phyloP scores from a whole-genome alignment of 805 yeast genomes.

The Wickerhamiella bombiphila region DNA sequence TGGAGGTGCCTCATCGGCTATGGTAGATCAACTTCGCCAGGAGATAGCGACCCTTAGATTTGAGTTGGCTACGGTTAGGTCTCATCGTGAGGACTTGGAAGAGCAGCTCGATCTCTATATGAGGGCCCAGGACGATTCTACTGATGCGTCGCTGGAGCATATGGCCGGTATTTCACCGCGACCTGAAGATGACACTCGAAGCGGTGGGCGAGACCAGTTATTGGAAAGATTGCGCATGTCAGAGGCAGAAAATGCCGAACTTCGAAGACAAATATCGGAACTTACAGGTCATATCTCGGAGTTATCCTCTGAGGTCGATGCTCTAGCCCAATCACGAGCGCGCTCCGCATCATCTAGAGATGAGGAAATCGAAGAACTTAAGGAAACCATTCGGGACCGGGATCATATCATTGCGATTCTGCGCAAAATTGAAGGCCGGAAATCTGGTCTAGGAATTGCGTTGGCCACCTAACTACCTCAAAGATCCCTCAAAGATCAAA shows the following conservation, averaged over 20 bases:
- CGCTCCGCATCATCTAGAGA: conserved; percentile 13
- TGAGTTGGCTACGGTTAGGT: conserved; percentile 7
- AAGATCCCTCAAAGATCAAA: too few species aligned
- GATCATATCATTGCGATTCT: conserved; percentile 7
- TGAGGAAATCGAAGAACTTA: conserved; percentile 53
- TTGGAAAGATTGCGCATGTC: conserved; percentile 1
- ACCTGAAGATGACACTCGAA: background rate
- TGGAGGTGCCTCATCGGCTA: conserved; percentile 26
- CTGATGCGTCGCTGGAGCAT: conserved; percentile 17
- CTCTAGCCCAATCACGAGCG: background rate
- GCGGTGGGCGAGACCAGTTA: background rate
- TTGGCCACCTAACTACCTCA: background rate
- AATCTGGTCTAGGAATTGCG: background rate
- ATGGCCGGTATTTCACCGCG: conserved; percentile 9
- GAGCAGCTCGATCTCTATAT: conserved; percentile 15
- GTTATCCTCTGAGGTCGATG: conserved; percentile 9
- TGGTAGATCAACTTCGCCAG: conserved; percentile 45
- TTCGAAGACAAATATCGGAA: conserved; percentile 12
- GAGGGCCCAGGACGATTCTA: conserved; percentile 8
- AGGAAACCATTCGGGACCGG: conserved; percentile 25
- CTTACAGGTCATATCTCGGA: conserved; percentile 12
- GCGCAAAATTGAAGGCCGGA: background rate
- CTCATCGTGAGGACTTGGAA: conserved; percentile 16
- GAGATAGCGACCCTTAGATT: conserved; percentile 31
- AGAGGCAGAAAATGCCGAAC: conserved; percentile 11